Evolutionary conservation across 768 basidiomycete genomes (phyloP), one percentile per base, ranked within the genome.

Genomic region (Leccinum incarnatum): DNA sequence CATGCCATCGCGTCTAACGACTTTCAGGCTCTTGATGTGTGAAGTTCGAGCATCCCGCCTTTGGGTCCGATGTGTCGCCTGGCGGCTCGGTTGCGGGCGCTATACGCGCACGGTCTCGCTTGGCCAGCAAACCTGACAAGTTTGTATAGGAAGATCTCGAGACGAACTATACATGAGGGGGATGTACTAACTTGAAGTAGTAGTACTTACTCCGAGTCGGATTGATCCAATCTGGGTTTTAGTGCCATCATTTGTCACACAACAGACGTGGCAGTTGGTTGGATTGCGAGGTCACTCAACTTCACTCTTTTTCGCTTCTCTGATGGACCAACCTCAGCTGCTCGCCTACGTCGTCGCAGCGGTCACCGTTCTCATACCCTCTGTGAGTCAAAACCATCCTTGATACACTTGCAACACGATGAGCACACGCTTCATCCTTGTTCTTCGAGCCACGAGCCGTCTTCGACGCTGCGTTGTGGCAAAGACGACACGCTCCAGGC

Each of bases 401-500:
- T n/a, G 6, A 25, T 4, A 48, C 21, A 14, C 25, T 40, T 1
- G 30, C 49, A 29, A 47, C 57, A 69, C 62, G 89, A 90, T 89
- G 87, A 83, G 76, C 64, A 74, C 77, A 78, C 76, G 57, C 72
- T 83, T 90, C 91, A 93, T 93, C 90, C 90, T 93, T 93, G 90
- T 93, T 92, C 90, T 92, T 88, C 78, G 91, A 92, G 87, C 78
- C 69, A 66, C 75, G 85, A 86, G 90, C 79, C 74, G 62, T 75
- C 67, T 66, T 6, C 59, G 53, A 67, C 72, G 71, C 70, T 69
- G 81, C 88, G 89, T 82, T 78, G 77, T 69, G 76, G 76, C 80
- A 73, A 81, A 65, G 90, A 88, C 85, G 90, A 89, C 68, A 78
- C 27, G 85, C 66, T 59, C 58, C 67, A 78, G 37, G 37, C 37